Conservation (phyloP, 495 filamentous ascomycete genomes). For the Letharia lupina region DNA sequence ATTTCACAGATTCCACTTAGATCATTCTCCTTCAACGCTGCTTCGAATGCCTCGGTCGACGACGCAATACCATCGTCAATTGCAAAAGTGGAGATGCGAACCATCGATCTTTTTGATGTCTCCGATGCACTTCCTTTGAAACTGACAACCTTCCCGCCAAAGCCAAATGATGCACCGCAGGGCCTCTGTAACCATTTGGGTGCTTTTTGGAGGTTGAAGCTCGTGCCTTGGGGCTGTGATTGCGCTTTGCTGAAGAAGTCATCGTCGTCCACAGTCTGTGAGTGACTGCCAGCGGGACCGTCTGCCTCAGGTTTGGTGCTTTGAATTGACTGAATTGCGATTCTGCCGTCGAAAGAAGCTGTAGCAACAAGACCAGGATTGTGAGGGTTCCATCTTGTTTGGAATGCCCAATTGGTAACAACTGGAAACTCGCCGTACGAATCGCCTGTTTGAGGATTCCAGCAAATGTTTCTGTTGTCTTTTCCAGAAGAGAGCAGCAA, state of each 20-base stretch:
- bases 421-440: constrained; percentile 87
- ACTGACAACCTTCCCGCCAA: constrained; percentile 85
- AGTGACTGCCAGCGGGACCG: constrained; percentile 47
- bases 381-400: constrained; percentile 86
- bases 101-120: constrained; percentile 49
- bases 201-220: constrained; percentile 75
- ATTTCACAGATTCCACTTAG: constrained; percentile 70
- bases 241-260: constrained; percentile 96
- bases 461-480: constrained; percentile 90
- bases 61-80: constrained; percentile 77
- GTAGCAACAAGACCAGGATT: constrained; percentile 88
- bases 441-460: constrained; percentile 89
- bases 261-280: constrained; percentile 73
- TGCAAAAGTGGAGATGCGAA: constrained; percentile 80
- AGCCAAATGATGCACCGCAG: constrained; percentile 84
- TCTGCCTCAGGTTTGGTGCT: constrained; percentile 57
- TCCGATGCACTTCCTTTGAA: constrained; percentile 50
- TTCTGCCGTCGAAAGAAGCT: constrained; percentile 93
- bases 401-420: constrained; percentile 97
- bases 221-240: constrained; percentile 77
- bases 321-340: constrained; percentile 84
- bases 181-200: constrained; percentile 88
- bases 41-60: constrained; percentile 80
- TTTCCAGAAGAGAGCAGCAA: constrained; percentile 91
- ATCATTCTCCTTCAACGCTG: constrained; percentile 68